Conservation (phyloP, 2,329 filamentous ascomycete species). For the Lojkania enalia region DNA sequence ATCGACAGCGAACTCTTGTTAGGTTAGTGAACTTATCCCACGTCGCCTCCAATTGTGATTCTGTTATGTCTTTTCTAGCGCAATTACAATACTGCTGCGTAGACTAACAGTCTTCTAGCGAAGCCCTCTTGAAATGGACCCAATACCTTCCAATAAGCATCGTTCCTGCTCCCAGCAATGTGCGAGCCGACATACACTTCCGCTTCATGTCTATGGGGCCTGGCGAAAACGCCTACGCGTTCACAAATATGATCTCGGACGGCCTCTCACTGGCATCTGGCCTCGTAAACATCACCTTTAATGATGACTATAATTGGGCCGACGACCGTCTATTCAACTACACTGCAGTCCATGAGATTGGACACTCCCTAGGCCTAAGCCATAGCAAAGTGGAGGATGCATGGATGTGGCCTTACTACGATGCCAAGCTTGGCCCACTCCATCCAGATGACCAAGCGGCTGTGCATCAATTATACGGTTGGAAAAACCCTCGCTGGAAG, state of each 20-base stretch:
- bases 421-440: slow-evolving; percentile 23
- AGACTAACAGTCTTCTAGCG: slow-evolving; percentile 13
- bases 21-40: slow-evolving; percentile 20
- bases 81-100: not conserved
- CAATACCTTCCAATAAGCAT: slow-evolving; percentile 26
- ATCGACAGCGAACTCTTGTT: slow-evolving; percentile 23
- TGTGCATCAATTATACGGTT: slow-evolving; percentile 33
- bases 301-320: slow-evolving; percentile 32
- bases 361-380: slow-evolving; percentile 32
- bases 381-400: slow-evolving; percentile 34
- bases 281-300: slow-evolving; percentile 35
- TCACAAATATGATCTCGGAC: slow-evolving; percentile 30
- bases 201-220: slow-evolving; percentile 25
- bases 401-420: slow-evolving; percentile 36
- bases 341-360: slow-evolving; percentile 34
- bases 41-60: not conserved
- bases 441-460: slow-evolving; percentile 34
- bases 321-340: slow-evolving; percentile 33
- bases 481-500: slow-evolving; percentile 31
- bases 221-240: slow-evolving; percentile 26
- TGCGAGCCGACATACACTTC: slow-evolving; percentile 30
- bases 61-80: too few relatives aligned
- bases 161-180: slow-evolving; percentile 14
- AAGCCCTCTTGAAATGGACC: slow-evolving; percentile 33
- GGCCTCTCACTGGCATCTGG: slow-evolving; percentile 25